phyloP scores from a whole-genome alignment of 78 protist species.

The Polysphondylium violaceum region DNA sequence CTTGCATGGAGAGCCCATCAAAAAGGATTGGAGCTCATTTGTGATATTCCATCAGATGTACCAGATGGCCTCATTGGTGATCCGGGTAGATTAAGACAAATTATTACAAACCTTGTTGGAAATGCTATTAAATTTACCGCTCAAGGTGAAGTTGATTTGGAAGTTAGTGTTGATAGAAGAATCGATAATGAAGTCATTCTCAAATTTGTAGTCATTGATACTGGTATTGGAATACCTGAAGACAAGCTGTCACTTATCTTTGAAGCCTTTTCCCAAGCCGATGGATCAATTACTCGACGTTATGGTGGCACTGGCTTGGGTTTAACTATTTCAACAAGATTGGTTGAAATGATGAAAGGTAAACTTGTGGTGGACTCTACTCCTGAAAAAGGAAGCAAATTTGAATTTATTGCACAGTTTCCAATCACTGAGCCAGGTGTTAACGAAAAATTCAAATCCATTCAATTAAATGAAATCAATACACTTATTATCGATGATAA shows the following conservation, averaged over 20 bases:
- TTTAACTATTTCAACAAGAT: constrained; percentile 81
- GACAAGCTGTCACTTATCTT: constrained; percentile 73
- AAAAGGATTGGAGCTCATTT: constrained; percentile 61
- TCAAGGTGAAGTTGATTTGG: constrained; percentile 68
- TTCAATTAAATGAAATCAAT: constrained; percentile 13
- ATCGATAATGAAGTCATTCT: constrained; percentile 5
- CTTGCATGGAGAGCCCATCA: constrained; percentile 79
- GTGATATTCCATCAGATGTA: constrained; percentile 55
- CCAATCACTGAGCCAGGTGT: constrained; percentile 13
- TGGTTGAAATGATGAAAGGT: constrained; percentile 88
- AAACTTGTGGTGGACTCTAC: constrained; percentile 49
- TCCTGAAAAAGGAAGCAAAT: constrained; percentile 56
- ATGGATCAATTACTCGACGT: constrained; percentile 83
- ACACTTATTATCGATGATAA: constrained; percentile 80
- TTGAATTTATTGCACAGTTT: constrained; percentile 77
- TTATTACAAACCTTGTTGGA: constrained; percentile 74
- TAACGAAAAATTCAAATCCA: neutral
- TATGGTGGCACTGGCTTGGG: constrained; percentile 92
- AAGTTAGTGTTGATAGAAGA: neutral
- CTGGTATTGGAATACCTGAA: constrained; percentile 82
- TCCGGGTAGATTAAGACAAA: constrained; percentile 78
- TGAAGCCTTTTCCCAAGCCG: constrained; percentile 86
- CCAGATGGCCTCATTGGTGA: constrained; percentile 79
- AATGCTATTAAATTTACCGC: constrained; percentile 84
- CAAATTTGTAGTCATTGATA: constrained; percentile 56